A percentile compares a stretch with the other conserved stretches of the same genome.
Evolutionary conservation across 1,139 yeast species (phyloP).

Genomic region (Pichiaceae sp.): DNA sequence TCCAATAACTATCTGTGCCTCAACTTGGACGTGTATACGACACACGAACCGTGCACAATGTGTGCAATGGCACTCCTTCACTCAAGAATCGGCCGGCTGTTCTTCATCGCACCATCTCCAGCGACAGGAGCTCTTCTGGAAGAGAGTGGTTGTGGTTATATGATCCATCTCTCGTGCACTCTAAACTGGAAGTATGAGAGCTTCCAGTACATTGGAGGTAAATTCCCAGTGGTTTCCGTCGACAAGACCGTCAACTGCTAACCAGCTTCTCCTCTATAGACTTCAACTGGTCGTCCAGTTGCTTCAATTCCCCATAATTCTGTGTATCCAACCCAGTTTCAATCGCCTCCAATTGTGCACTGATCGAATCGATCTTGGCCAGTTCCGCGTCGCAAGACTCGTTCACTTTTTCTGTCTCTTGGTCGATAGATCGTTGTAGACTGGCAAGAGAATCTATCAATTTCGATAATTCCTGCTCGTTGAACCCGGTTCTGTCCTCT

Average conservation of each 20-base stretch:
- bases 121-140: conserved; percentile 49
- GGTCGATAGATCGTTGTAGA: conserved; percentile 13
- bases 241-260: neutral
- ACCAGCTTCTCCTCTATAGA: conserved; percentile 10
- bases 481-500: conserved; percentile 8
- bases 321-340: neutral
- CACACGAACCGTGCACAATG: conserved; percentile 97
- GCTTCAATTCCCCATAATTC: conserved; percentile 11
- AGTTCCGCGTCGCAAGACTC: conserved; percentile 8
- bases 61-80: conserved; percentile 95
- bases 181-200: conserved; percentile 78
- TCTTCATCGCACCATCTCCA: conserved; percentile 44
- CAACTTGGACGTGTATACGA: conserved; percentile 69
- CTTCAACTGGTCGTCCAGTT: conserved; percentile 11
- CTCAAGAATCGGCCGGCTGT: conserved; percentile 66
- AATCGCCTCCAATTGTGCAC: conserved; percentile 10
- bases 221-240: conserved; percentile 6
- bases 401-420: conserved; percentile 1
- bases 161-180: conserved; percentile 63
- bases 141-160: conserved; percentile 58
- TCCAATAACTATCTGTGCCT: conserved; percentile 56
- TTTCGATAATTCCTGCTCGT: conserved; percentile 9
- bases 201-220: conserved; percentile 43
- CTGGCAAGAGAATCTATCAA: conserved; percentile 12
- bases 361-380: conserved; percentile 14